These are phyloP conservation scores for Fusarium bactridioides DNA, from an alignment of 2,329 filamentous ascomycete genomes.

Conservation along the genomic window DNA sequence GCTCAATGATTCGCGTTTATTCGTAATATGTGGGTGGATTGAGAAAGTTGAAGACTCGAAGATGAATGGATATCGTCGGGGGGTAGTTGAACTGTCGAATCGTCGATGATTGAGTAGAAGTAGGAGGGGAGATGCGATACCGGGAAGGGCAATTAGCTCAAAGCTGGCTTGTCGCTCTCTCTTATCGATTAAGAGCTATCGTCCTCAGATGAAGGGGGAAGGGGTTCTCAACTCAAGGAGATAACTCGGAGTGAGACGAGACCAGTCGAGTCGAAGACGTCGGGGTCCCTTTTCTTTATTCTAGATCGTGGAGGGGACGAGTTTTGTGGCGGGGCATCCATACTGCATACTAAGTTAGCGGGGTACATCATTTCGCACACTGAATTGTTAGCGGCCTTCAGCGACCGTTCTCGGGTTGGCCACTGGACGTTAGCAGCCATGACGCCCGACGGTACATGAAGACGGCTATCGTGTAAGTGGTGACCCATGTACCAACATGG, in stretches of 20 bases:
- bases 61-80: slow-evolving; percentile 26
- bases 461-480: slow-evolving; percentile 27
- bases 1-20: not conserved
- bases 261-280: slow-evolving; percentile 5
- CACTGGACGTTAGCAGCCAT: slow-evolving; percentile 18
- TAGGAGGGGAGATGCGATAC: not conserved
- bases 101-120: not conserved
- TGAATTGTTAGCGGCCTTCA: not conserved
- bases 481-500: slow-evolving; percentile 34
- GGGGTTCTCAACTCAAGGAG: slow-evolving; percentile 17
- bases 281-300: slow-evolving; percentile 9
- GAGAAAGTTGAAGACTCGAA: not conserved
- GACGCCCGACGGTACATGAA: slow-evolving; percentile 31
- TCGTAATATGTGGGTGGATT: not conserved
- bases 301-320: slow-evolving; percentile 31
- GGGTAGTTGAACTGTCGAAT: not conserved
- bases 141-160: not conserved
- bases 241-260: slow-evolving; percentile 28
- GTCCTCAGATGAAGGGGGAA: not conserved
- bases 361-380: slow-evolving; percentile 27
- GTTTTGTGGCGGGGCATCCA: slow-evolving; percentile 43
- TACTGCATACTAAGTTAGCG: slow-evolving; percentile 14
- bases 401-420: slow-evolving; percentile 31
- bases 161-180: not conserved
- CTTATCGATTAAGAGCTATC: slow-evolving; percentile 11